Base-by-base conservation (phyloP, 495 filamentous ascomycete species). In the Podospora pseudopauciseta region DNA sequence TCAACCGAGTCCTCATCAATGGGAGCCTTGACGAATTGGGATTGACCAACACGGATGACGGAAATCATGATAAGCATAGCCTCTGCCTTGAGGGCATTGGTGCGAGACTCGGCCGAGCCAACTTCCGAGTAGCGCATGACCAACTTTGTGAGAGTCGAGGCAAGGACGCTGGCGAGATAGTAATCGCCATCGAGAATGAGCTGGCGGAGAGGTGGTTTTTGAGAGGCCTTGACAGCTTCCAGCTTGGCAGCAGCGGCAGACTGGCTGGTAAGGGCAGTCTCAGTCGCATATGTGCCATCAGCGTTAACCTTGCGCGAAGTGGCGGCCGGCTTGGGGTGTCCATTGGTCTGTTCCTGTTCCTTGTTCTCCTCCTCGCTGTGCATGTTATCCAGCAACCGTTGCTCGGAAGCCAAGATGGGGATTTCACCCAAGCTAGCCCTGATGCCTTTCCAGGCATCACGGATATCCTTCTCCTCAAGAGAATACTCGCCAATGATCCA, bases 31-130 rank as follows among this genome's bases (percentile, higher is more conserved):
- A 96, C 96, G 67, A 99, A 99, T 72, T 95, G 92, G 7, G 93
- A 97, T 80, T 99, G 96, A 15, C 96, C 96, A 67, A 96, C 96
- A 68, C 96, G 92, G 70, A 97, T 91, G 73, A 99, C 95, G 20
- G 94, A 97, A 71, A 98, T 97, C 93, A 99, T 97, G 76, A 98
- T 98, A 57, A 98, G 85, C 96, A 98, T 99, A 32, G 96, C 96
- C 80, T 99, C 96, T 3, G 95, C 95, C 27, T 92, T 90, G 4
- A 99, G 86, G 44, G 94, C 94, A 74, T 98, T 98, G 16, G 94
- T 98, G 20, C 96, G 90, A 34, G 91, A 90, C 28, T 81, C 79
- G 72, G 98, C 95, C 26, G 91, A 83, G 19, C 94, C 96, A 68
- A 97, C 93, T 78, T 98, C 94, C 4, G 93, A 91, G 77, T 99